phyloP scores from a whole-genome alignment of 164 flowering plant species.

The Kingdonia uniflora region DNA sequence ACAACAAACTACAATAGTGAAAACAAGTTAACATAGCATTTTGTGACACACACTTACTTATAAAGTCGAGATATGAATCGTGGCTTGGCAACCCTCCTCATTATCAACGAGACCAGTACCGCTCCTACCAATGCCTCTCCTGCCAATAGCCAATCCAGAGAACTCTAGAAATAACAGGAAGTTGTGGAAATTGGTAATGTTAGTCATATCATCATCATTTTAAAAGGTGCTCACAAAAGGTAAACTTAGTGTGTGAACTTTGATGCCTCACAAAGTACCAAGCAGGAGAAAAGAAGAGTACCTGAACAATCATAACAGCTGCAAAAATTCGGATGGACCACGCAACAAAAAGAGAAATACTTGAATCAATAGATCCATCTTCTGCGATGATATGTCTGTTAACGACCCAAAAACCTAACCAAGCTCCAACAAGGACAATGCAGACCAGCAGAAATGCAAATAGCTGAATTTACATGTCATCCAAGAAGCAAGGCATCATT shows the following conservation, averaged over 20 bases:
- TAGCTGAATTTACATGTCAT: conserved; percentile 37
- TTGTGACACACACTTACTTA: conserved; percentile 28
- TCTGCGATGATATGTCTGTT: conserved; percentile 64
- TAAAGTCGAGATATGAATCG: conserved; percentile 28
- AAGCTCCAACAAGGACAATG: conserved; percentile 71
- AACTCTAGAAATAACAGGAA: conserved; percentile 38
- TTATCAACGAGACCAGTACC: conserved; percentile 30
- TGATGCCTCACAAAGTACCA: too few species aligned
- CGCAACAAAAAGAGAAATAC: conserved; percentile 51
- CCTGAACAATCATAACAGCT: conserved; percentile 70
- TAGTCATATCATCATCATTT: not conserved
- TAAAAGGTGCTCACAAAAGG: too few species aligned
- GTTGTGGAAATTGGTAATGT: too few species aligned
- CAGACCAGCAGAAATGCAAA: conserved; percentile 45
- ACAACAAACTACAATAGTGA: not conserved
- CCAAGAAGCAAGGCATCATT: conserved; percentile 4
- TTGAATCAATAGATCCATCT: conserved; percentile 70
- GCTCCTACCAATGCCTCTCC: conserved; percentile 48
- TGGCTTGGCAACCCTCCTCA: conserved; percentile 22
- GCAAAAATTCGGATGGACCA: conserved; percentile 68
- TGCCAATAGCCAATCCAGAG: conserved; percentile 63
- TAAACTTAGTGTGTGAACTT: too few species aligned
- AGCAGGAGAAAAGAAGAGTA: conserved; percentile 13
- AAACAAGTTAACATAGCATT: not conserved
- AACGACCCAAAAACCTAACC: conserved; percentile 93